Evolutionary conservation across 2,329 filamentous ascomycete species (phyloP).

Genomic region (Sarocladium brachiariae): DNA sequence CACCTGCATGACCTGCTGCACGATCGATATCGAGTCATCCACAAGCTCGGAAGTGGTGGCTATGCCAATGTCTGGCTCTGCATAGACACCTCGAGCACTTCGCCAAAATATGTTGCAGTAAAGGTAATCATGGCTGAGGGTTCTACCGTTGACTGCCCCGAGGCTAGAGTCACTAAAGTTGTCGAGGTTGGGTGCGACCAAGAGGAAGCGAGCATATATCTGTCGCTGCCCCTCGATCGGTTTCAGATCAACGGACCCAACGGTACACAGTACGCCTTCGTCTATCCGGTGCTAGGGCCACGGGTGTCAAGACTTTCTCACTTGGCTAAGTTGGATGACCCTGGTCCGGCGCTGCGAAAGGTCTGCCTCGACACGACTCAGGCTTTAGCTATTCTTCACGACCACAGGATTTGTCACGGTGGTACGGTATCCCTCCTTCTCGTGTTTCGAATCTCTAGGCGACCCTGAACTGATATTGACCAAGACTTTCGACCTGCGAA

Average conservation of each 20-base stretch:
- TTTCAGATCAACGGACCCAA: slow-evolving; percentile 20
- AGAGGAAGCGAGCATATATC: slow-evolving; percentile 9
- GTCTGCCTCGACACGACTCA: slow-evolving; percentile 16
- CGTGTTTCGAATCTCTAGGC: not conserved
- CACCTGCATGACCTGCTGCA: slow-evolving; percentile 30
- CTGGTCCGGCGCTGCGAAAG: slow-evolving; percentile 12
- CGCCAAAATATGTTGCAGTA: slow-evolving; percentile 21
- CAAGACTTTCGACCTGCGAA: slow-evolving; percentile 22
- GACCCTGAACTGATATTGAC: not conserved
- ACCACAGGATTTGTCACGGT: slow-evolving; percentile 23
- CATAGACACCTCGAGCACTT: slow-evolving; percentile 21
- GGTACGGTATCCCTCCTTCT: slow-evolving; percentile 17
- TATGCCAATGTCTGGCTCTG: slow-evolving; percentile 38
- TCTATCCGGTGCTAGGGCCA: slow-evolving; percentile 22
- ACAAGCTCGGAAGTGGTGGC: slow-evolving; percentile 37
- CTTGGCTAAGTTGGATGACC: slow-evolving; percentile 11
- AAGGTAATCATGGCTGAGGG: slow-evolving; percentile 24
- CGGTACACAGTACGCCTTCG: slow-evolving; percentile 20
- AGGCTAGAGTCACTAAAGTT: slow-evolving; percentile 13
- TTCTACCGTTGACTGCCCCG: slow-evolving; percentile 15
- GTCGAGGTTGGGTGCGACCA: slow-evolving; percentile 10
- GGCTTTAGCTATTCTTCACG: slow-evolving; percentile 20
- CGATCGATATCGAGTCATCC: slow-evolving; percentile 31
- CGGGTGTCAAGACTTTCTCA: slow-evolving; percentile 14
- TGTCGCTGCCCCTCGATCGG: slow-evolving; percentile 16